A percentile compares a stretch with the other conserved stretches of the same genome.
Conservation (phyloP, 192 early-diverging fungal species). For the Jimgerdemannia lactiflua region DNA sequence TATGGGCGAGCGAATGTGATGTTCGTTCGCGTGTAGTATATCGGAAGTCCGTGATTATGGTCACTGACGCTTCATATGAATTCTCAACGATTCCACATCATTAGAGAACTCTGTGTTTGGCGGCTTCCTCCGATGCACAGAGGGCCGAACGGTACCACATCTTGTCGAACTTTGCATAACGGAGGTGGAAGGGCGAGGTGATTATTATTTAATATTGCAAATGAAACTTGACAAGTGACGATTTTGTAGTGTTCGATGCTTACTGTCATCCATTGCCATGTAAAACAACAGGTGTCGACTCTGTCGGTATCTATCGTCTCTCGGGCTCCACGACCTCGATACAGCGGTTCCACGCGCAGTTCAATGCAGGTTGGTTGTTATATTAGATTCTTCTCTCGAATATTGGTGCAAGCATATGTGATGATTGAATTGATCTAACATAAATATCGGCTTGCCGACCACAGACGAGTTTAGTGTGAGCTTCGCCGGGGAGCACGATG, state of each 20-base stretch:
- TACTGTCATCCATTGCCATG: background rate
- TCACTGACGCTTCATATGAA: too few relatives aligned
- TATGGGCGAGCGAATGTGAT: background rate
- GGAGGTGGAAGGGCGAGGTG: conserved; percentile 65
- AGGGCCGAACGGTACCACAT: conserved; percentile 50
- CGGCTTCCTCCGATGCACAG: conserved; percentile 19
- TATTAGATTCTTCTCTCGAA: too few relatives aligned
- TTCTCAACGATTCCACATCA: too few relatives aligned
- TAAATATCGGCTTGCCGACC: too few relatives aligned
- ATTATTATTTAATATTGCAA: background rate
- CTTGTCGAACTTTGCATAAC: conserved; percentile 67
- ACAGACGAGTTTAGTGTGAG: conserved; percentile 11
- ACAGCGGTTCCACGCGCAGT: conserved; percentile 41
- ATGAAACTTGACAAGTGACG: background rate
- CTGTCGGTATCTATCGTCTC: conserved; percentile 75
- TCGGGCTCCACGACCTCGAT: conserved; percentile 66
- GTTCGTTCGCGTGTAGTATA: too few relatives aligned
- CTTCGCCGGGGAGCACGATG: conserved; percentile 60
- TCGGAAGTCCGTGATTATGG: too few relatives aligned
- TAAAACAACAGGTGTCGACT: conserved; percentile 40
- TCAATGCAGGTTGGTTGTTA: background rate
- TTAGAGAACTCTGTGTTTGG: conserved; percentile 26
- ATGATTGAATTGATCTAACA: too few relatives aligned
- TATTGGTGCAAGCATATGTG: too few relatives aligned
- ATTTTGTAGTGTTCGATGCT: background rate